Conservation (phyloP, 2,329 filamentous ascomycete species). For the Penicillium aurantiogriseum region DNA sequence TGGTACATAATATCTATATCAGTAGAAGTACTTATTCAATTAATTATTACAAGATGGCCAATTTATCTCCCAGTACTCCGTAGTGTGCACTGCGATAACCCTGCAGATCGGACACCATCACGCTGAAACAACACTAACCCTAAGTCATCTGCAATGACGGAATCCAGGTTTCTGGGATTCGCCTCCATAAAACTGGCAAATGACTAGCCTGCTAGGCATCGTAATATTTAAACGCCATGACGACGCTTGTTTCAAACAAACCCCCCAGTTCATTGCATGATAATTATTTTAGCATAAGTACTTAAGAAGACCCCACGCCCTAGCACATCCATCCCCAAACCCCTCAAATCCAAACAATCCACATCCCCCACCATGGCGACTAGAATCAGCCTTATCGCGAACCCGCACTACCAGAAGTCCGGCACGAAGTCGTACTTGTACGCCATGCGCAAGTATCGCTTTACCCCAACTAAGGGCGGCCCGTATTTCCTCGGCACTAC, state of each 20-base stretch:
- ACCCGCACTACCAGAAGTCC: conserved; percentile 58
- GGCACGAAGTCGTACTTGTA: conserved; percentile 65
- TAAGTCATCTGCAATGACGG: conserved; percentile 3
- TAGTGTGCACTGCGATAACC: too few relatives aligned
- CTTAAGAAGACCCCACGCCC: background rate
- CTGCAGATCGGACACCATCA: conserved; percentile 14
- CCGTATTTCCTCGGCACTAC: conserved; percentile 57
- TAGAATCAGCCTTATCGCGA: conserved; percentile 55
- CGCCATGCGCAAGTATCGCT: conserved; percentile 61
- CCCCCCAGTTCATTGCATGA: background rate
- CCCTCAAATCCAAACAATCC: conserved; percentile 12
- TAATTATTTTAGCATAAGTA: background rate
- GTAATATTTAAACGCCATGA: background rate
- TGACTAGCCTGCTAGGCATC: background rate
- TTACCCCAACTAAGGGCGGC: conserved; percentile 61
- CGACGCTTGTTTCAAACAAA: background rate
- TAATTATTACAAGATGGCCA: too few relatives aligned
- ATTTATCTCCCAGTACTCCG: too few relatives aligned
- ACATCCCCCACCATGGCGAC: conserved; percentile 31
- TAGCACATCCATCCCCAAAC: conserved; percentile 9
- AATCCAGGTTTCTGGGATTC: background rate
- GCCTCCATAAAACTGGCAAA: background rate
- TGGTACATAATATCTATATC: too few relatives aligned
- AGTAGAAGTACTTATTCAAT: too few relatives aligned
- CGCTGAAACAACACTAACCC: conserved; percentile 8